Base-by-base conservation (phyloP, 2,329 filamentous ascomycete genomes). In the Calonectria hongkongensis region DNA sequence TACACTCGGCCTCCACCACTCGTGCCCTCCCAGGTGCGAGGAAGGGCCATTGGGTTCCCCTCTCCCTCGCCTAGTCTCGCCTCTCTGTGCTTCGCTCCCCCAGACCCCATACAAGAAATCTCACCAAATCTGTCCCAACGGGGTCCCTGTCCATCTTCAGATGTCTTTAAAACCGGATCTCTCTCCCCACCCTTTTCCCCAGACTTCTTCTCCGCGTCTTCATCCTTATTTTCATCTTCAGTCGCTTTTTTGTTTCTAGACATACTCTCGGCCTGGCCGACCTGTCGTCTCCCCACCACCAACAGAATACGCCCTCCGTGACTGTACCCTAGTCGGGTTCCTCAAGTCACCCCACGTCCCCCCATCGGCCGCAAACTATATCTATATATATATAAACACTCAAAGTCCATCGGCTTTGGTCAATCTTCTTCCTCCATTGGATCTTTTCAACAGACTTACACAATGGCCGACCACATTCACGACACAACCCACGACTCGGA, bases 151-250 rank as follows among this genome's bases (percentile, higher is more conserved):
- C 66, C 66, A 68, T 48, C 51, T 73, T 77, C 47, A 60, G 41
- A 30, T 64, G 48, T 66, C 58, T 74, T 79, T 79, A 79, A 79
- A 79, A 76, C 64, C 75, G 73, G 58, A 74, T 77, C 69, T 71
- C 66, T 71, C 75, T 66, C 73, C 73, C 75, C 71, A 66, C 68
- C 68, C 62, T 54, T 63, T 74, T 72, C 73, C 74, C 74, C 73
- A 71, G 71, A 75, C 71, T 73, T 58, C 48, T 75, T 64, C 51
- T 73, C 63, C 45, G 33, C 41, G 43, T 62, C 63, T n/a, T 66
- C 47, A 68, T 39, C 58, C 43, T 70, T 51, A 30, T 75, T 54
- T 36, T 67, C 36, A 39, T 70, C 56, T 60, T 48, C 43, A 45
- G 28, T 45, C 5, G 50, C 12, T 45, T 47, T 54, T 66, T 36